Conservation (phyloP, 2,329 filamentous ascomycete species). For the Westerdykella aurantiaca region DNA sequence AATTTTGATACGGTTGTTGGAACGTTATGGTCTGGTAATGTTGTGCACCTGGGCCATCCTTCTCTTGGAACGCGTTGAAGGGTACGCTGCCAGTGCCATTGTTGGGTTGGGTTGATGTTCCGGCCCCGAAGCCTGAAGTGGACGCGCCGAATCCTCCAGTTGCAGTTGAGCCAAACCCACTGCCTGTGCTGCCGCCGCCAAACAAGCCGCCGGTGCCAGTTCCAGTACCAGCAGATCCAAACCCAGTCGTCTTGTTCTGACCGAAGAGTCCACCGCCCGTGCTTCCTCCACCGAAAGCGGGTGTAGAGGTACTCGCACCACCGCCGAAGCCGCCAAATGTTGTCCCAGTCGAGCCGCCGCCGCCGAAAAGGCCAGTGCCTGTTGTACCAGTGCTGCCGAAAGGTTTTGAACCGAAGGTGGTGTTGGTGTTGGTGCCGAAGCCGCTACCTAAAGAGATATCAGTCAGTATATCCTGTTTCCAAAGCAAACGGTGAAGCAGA, state of each 20-base stretch:
- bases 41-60: conserved; percentile 57
- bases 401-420: conserved; percentile 27
- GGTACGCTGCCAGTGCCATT: conserved; percentile 60
- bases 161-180: conserved; percentile 9
- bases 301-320: conserved; percentile 8
- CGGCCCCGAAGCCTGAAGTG: conserved; percentile 1
- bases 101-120: conserved; percentile 21
- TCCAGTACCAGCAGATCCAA: conserved; percentile 19
- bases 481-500: background rate
- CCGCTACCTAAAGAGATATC: conserved; percentile 32
- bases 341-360: conserved; percentile 9
- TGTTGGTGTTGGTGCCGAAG: conserved; percentile 34
- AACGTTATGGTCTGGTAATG: conserved; percentile 76
- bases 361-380: conserved; percentile 39
- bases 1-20: conserved; percentile 77
- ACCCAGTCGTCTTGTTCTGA: conserved; percentile 24
- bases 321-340: conserved; percentile 27
- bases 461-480: conserved; percentile 15
- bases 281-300: conserved; percentile 24
- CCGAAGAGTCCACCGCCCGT: conserved; percentile 19
- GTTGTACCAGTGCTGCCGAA: conserved; percentile 42
- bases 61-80: conserved; percentile 66
- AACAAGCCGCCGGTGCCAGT: conserved; percentile 16
- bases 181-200: conserved; percentile 12
- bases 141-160: conserved; percentile 6